Evolutionary conservation across 768 basidiomycete genomes (phyloP).

Genomic region (Hydnomerulius pinastri): DNA sequence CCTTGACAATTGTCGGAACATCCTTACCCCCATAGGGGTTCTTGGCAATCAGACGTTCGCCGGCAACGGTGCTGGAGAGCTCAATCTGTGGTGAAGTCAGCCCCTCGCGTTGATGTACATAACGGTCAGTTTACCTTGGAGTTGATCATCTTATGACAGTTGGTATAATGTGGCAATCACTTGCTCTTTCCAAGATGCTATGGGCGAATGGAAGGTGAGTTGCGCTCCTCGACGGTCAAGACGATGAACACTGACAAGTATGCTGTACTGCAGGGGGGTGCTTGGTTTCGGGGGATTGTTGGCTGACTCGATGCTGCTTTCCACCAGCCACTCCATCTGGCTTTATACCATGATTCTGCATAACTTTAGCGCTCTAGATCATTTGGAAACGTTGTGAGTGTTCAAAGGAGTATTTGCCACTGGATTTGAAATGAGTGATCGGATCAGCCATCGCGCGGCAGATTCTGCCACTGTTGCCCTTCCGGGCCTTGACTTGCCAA

Average conservation of each 20-base stretch:
- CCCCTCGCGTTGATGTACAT: background rate
- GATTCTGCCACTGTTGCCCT: too few relatives aligned
- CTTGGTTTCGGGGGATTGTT: slow-evolving; percentile 1
- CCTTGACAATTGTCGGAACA: fast-evolving
- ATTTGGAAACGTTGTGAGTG: background rate
- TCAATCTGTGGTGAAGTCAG: slow-evolving; percentile 6
- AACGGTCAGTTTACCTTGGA: slow-evolving; percentile 5
- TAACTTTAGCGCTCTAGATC: background rate
- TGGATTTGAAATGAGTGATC: too few relatives aligned
- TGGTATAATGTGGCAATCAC: background rate
- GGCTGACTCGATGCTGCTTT: background rate
- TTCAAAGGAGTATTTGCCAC: background rate
- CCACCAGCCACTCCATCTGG: background rate
- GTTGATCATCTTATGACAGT: slow-evolving; percentile 8
- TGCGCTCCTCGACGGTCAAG: background rate
- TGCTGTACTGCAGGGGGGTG: too few relatives aligned
- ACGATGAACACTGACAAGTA: slow-evolving; percentile 15
- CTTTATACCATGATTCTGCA: slow-evolving; percentile 17
- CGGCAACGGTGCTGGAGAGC: background rate
- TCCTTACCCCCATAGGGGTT: slow-evolving; percentile 14
- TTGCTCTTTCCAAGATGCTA: slow-evolving; percentile 3
- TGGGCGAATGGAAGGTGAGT: background rate
- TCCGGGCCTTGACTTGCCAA: too few relatives aligned
- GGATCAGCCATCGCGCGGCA: too few relatives aligned
- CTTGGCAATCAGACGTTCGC: slow-evolving; percentile 7